Percentiles rank a stretch among this genome's conserved stretches.
These are phyloP conservation scores for Globisporangium lucens DNA, from an alignment of 352 stramenopile species.

Conservation along the genomic window DNA sequence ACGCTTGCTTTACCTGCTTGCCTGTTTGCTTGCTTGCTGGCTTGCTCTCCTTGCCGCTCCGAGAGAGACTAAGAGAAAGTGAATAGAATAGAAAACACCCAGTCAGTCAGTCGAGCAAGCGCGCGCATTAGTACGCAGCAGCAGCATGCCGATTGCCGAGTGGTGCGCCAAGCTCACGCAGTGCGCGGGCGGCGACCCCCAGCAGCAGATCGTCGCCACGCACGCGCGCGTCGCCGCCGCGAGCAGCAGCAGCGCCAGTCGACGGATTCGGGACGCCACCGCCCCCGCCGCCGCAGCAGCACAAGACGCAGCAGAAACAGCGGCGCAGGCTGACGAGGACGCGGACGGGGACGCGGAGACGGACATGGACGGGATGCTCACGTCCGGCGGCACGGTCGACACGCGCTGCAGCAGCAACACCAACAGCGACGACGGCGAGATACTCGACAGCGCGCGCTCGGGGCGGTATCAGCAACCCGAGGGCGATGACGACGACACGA, in stretches of 20 bases:
- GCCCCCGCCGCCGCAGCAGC: neutral
- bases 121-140: neutral
- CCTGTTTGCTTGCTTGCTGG: too few species aligned
- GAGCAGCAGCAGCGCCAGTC: neutral
- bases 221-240: neutral
- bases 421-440: conserved; percentile 7
- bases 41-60: too few species aligned
- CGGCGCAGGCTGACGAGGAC: neutral
- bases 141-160: conserved; percentile 12
- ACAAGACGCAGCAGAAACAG: neutral
- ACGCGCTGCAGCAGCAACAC: conserved; percentile 10
- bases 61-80: too few species aligned
- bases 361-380: conserved; percentile 6
- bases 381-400: conserved; percentile 9
- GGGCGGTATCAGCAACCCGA: neutral
- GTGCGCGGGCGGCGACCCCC: conserved; percentile 7
- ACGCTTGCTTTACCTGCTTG: too few species aligned
- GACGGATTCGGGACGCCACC: neutral
- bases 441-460: conserved; percentile 12
- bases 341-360: neutral
- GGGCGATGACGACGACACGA: conserved; percentile 7
- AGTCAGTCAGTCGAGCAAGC: neutral
- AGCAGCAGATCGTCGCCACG: conserved; percentile 6
- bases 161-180: conserved; percentile 20
- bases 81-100: too few species aligned